These are phyloP conservation scores for Neolentinus lepideus DNA, from an alignment of 1,284 basidiomycete species.

Conservation along the genomic window DNA sequence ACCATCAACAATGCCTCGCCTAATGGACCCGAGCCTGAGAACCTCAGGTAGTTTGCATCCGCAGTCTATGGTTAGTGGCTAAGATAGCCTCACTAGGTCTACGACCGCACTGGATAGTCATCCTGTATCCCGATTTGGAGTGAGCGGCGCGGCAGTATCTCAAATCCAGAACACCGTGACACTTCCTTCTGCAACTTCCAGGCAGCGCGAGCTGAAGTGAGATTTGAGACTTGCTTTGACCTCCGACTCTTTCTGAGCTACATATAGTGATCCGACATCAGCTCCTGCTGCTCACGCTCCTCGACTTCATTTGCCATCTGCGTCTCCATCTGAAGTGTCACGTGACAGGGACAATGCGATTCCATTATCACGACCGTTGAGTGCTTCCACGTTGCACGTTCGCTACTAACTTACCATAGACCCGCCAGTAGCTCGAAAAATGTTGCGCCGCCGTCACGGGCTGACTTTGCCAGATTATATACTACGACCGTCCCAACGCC, in stretches of 20 bases:
- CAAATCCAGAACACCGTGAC: background rate
- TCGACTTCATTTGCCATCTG: too few relatives aligned
- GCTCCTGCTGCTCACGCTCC: too few relatives aligned
- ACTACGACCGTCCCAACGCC: background rate
- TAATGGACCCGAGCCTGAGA: background rate
- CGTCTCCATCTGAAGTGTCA: too few relatives aligned
- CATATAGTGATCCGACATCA: too few relatives aligned
- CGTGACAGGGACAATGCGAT: too few relatives aligned
- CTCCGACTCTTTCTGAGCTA: too few relatives aligned
- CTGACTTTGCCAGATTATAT: background rate
- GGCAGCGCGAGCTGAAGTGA: background rate
- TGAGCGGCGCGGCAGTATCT: background rate
- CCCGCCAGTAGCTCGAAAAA: background rate
- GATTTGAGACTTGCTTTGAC: background rate
- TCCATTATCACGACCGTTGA: too few relatives aligned
- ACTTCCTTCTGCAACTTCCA: background rate
- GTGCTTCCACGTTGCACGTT: too few relatives aligned
- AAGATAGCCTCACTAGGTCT: background rate
- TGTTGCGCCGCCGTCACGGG: background rate
- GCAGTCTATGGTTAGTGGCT: background rate
- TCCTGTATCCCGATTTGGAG: too few relatives aligned
- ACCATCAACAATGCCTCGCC: background rate
- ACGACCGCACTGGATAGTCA: too few relatives aligned
- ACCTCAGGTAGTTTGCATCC: background rate
- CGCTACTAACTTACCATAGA: background rate